Percentiles rank a stretch among this genome's conserved stretches.
phyloP scores from a whole-genome alignment of 2,329 filamentous ascomycete species.

The Phaeophleospora eucalypticola region DNA sequence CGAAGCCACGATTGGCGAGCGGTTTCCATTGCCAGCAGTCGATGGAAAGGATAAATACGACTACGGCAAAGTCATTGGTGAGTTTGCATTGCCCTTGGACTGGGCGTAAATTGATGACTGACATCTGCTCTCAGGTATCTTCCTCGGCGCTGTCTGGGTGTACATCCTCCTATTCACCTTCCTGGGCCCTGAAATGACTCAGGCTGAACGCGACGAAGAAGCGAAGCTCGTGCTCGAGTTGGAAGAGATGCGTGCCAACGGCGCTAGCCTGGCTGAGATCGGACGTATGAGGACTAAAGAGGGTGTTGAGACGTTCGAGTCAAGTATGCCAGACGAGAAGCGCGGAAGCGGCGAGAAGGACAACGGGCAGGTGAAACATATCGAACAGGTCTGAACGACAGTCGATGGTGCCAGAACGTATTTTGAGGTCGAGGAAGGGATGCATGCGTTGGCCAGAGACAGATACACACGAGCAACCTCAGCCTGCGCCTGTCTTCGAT shows the following conservation, averaged over 20 bases:
- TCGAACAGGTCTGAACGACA: no score
- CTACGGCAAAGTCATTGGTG: slow-evolving; percentile 61
- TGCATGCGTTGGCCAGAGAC: no score
- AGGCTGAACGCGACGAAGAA: slow-evolving; percentile 21
- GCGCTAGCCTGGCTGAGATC: no score
- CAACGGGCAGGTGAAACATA: no score
- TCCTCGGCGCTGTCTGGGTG: slow-evolving; percentile 77
- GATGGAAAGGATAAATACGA: slow-evolving; percentile 36
- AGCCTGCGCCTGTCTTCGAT: no score
- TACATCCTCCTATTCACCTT: slow-evolving; percentile 61
- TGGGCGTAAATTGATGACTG: not conserved
- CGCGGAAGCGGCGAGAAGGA: no score
- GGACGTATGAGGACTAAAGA: no score
- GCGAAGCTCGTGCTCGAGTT: slow-evolving; percentile 17
- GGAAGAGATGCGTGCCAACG: slow-evolving; percentile 19
- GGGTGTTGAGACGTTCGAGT: no score
- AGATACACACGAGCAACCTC: no score
- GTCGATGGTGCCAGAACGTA: no score
- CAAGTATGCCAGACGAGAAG: no score
- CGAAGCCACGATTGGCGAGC: slow-evolving; percentile 40
- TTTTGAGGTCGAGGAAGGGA: no score
- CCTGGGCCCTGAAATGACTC: slow-evolving; percentile 55
- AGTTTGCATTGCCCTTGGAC: slow-evolving; percentile 40
- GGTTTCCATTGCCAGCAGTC: slow-evolving; percentile 43
- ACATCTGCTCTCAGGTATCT: slow-evolving; percentile 38